These are phyloP conservation scores for Lepidium sativum DNA, from an alignment of 345 rosid genomes.

Conservation along the genomic window DNA sequence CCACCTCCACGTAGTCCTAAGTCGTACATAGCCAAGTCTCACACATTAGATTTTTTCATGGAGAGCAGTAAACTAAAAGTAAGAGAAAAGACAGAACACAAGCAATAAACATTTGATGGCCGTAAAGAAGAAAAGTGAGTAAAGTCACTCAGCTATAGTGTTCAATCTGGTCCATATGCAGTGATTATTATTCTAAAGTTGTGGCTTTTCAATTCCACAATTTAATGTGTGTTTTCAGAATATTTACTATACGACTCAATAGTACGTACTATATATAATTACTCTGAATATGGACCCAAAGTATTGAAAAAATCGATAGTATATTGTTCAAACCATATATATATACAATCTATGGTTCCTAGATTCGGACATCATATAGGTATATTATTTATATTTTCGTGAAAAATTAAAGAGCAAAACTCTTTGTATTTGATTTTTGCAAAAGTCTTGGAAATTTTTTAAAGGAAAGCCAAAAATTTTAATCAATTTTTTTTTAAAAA, in stretches of 20 bases:
- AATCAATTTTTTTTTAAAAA: too few species aligned
- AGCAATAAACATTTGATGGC: conserved; percentile 9
- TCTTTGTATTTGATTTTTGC: too few species aligned
- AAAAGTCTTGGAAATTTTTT: too few species aligned
- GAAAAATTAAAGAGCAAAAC: too few species aligned
- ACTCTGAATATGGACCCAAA: neutral
- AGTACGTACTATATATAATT: neutral
- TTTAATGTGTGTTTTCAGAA: neutral
- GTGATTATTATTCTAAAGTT: neutral
- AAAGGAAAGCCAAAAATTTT: too few species aligned
- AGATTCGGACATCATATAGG: neutral
- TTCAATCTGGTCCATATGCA: conserved; percentile 12
- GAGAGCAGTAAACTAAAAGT: conserved; percentile 8
- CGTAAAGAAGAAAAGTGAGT: conserved; percentile 7
- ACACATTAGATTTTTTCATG: neutral
- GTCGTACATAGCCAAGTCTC: neutral
- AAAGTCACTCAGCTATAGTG: conserved; percentile 13
- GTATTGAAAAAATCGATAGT: neutral
- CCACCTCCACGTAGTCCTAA: neutral
- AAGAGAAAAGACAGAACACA: conserved; percentile 17
- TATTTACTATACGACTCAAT: neutral
- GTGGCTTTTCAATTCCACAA: neutral
- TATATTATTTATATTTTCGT: too few species aligned
- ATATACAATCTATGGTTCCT: neutral
- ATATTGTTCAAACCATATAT: neutral